Percentiles rank a stretch among this genome's conserved stretches.
Conservation (phyloP, 2,329 filamentous ascomycete genomes). For the Xylariaceae sp. region DNA sequence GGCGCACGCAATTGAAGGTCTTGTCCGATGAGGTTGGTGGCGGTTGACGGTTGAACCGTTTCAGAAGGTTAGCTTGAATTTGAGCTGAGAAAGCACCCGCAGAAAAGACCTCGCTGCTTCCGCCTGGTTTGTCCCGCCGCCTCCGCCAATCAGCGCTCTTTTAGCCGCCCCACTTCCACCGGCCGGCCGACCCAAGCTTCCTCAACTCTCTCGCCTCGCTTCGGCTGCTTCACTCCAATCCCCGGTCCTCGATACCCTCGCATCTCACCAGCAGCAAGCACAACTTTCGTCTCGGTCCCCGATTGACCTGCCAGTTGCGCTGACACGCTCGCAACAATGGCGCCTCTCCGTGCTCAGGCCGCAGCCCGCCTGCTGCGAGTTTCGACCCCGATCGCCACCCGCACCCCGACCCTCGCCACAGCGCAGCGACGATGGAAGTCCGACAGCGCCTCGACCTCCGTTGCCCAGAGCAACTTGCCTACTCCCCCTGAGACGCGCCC, state of each 20-base stretch:
- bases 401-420: conserved; percentile 36
- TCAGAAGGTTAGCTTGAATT: conserved; percentile 17
- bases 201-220: background rate
- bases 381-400: conserved; percentile 30
- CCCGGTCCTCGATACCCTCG: too few species aligned
- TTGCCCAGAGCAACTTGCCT: conserved; percentile 33
- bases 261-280: too few species aligned
- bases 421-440: conserved; percentile 49
- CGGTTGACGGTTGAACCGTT: background rate
- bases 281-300: background rate
- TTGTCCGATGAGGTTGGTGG: conserved; percentile 10
- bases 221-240: too few species aligned
- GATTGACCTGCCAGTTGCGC: conserved; percentile 12
- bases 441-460: conserved; percentile 36
- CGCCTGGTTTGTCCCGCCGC: conserved; percentile 37
- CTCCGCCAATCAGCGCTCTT: conserved; percentile 30
- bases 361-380: conserved; percentile 49
- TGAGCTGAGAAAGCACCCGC: conserved; percentile 22
- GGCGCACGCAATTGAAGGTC: conserved; percentile 28
- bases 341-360: conserved; percentile 52
- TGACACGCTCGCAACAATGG: conserved; percentile 14
- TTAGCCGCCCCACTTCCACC: conserved; percentile 22
- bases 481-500: conserved; percentile 34
- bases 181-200: conserved; percentile 8
- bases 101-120: conserved; percentile 45